Evolutionary conservation across 176 grass and related monocot genomes (phyloP).

Genomic region (Lolium multiflorum): DNA sequence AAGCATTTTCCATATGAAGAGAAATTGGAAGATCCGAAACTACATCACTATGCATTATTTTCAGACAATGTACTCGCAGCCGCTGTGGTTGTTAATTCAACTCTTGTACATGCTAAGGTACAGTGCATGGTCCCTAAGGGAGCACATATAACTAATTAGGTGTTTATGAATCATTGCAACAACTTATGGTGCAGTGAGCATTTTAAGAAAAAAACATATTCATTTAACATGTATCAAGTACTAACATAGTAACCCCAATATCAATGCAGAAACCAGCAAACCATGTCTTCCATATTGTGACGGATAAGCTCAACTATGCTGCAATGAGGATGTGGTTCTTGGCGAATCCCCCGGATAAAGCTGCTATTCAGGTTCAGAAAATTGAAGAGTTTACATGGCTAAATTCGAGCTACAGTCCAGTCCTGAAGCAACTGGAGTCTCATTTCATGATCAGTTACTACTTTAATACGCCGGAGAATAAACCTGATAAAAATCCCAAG

Average conservation of each 20-base stretch:
- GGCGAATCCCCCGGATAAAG: constrained; percentile 53
- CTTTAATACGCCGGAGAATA: constrained; percentile 57
- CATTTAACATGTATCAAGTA: not conserved
- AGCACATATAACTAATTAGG: not conserved
- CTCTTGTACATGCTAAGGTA: constrained; percentile 76
- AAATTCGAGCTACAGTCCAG: constrained; percentile 83
- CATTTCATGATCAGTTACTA: constrained; percentile 86
- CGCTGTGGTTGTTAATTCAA: constrained; percentile 83
- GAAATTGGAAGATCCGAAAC: constrained; percentile 74
- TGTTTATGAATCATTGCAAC: not conserved
- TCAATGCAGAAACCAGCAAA: constrained; percentile 67
- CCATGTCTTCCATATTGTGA: constrained; percentile 84
- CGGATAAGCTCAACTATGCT: constrained; percentile 79
- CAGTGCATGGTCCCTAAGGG: not conserved
- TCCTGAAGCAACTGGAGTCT: constrained; percentile 74
- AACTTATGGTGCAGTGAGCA: constrained; percentile 10
- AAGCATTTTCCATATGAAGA: constrained; percentile 58
- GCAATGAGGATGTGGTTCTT: constrained; percentile 96
- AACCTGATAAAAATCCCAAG: constrained; percentile 60
- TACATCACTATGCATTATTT: constrained; percentile 83
- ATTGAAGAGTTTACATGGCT: constrained; percentile 77
- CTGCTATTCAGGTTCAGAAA: constrained; percentile 67
- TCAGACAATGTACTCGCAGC: constrained; percentile 81
- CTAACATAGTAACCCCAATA: constrained; percentile 13
- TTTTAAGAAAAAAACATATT: not conserved